Evolutionary conservation across 148 eudicot species (phyloP).

Genomic region (Rhododendron molle): DNA sequence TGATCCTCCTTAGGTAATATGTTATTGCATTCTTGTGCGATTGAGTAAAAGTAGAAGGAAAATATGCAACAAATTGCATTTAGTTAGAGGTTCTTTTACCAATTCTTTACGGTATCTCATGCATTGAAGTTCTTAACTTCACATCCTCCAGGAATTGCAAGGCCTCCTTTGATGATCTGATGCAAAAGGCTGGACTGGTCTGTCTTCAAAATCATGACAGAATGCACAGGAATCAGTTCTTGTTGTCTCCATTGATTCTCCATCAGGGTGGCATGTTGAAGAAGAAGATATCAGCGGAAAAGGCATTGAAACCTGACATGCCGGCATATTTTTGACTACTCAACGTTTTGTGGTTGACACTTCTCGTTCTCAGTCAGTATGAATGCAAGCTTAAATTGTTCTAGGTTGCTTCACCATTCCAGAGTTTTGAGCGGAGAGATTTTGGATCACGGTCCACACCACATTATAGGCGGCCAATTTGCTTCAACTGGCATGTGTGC

Average conservation of each 20-base stretch:
- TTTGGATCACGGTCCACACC: constrained; percentile 12
- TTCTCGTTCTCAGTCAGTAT: not conserved
- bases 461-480: constrained; percentile 72
- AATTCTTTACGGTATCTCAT: not conserved
- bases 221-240: constrained; percentile 48
- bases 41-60: not conserved
- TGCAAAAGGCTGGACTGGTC: constrained; percentile 42
- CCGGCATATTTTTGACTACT: constrained; percentile 49
- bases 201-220: constrained; percentile 32
- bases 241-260: constrained; percentile 82
- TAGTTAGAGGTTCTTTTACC: not conserved
- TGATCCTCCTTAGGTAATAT: not conserved
- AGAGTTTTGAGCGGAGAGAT: constrained; percentile 75
- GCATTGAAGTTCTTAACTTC: no score
- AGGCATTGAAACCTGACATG: constrained; percentile 84
- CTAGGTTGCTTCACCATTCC: constrained; percentile 95
- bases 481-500: constrained; percentile 91
- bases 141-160: constrained; percentile 12
- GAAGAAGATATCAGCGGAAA: constrained; percentile 71
- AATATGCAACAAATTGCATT: not conserved
- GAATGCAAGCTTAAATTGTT: constrained; percentile 15
- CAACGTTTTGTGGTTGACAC: not conserved
- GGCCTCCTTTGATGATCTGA: constrained; percentile 89
- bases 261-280: constrained; percentile 99
- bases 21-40: not conserved